Evolutionary conservation across 371 early-diverging fungal genomes (phyloP).

Genomic region (Actinomortierella wolfii): DNA sequence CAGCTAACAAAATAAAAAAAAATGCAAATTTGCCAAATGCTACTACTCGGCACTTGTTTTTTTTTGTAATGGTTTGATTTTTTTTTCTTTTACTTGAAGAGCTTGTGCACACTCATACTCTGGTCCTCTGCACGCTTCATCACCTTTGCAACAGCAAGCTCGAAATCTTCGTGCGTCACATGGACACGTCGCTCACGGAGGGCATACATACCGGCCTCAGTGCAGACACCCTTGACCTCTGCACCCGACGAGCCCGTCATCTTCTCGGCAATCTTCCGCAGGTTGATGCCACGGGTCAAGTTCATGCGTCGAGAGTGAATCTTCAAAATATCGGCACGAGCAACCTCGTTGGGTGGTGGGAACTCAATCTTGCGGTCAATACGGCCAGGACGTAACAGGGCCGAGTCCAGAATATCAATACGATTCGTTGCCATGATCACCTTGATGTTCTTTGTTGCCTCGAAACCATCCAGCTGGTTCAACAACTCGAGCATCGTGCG

Average conservation of each 20-base stretch:
- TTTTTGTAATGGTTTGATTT: too few relatives aligned
- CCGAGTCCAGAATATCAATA: slow-evolving; percentile 98
- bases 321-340: slow-evolving; percentile 98
- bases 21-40: too few relatives aligned
- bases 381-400: slow-evolving; percentile 97
- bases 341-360: slow-evolving; percentile 97
- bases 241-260: slow-evolving; percentile 98
- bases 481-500: slow-evolving; percentile 99
- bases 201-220: slow-evolving; percentile 99
- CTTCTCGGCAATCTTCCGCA: slow-evolving; percentile 95
- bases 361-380: slow-evolving; percentile 99
- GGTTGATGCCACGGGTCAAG: slow-evolving; percentile 97
- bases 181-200: slow-evolving; percentile 97
- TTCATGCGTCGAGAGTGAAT: slow-evolving; percentile 99
- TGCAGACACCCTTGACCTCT: slow-evolving; percentile 99
- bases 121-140: slow-evolving; percentile 98
- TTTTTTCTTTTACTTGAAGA: slow-evolving; percentile 93
- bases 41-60: too few relatives aligned
- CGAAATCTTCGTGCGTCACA: slow-evolving; percentile 99
- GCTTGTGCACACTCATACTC: slow-evolving; percentile 95
- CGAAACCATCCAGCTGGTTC: slow-evolving; percentile 99
- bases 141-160: slow-evolving; percentile 99
- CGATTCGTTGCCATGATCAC: slow-evolving; percentile 99
- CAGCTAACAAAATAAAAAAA: too few relatives aligned
- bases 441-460: slow-evolving; percentile 98